Evolutionary conservation across 208 protist genomes (phyloP).

Genomic region (Perkinsela sp.): DNA sequence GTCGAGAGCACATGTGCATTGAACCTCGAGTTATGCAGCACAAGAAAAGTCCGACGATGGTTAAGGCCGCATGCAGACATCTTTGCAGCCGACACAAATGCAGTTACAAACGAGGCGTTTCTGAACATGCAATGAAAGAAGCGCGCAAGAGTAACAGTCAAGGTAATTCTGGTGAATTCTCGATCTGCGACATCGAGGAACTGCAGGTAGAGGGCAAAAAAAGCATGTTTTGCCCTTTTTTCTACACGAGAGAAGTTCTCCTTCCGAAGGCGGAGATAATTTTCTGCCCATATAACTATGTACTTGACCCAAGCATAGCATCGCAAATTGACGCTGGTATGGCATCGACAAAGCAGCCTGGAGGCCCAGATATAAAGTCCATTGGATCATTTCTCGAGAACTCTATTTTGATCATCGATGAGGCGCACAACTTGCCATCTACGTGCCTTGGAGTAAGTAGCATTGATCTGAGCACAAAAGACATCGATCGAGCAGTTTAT

Average conservation of each 20-base stretch:
- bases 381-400: constrained; percentile 41
- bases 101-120: neutral
- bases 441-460: constrained; percentile 21
- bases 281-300: constrained; percentile 93
- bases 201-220: neutral
- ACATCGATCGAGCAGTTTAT: constrained; percentile 36
- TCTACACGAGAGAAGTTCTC: constrained; percentile 36
- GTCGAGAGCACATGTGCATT: constrained; percentile 84
- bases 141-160: too few species aligned
- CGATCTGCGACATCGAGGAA: neutral
- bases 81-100: neutral
- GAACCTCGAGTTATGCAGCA: constrained; percentile 36
- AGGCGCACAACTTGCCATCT: constrained; percentile 80
- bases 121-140: neutral
- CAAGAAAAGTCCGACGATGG: neutral
- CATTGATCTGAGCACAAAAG: constrained; percentile 23
- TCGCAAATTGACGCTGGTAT: neutral
- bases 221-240: constrained; percentile 77
- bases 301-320: constrained; percentile 45
- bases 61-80: neutral
- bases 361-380: constrained; percentile 25
- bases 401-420: constrained; percentile 77
- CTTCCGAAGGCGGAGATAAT: constrained; percentile 61
- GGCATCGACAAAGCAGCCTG: neutral
- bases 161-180: neutral